phyloP scores from a whole-genome alignment of 331 rosid species.

The Quercus phellos region DNA sequence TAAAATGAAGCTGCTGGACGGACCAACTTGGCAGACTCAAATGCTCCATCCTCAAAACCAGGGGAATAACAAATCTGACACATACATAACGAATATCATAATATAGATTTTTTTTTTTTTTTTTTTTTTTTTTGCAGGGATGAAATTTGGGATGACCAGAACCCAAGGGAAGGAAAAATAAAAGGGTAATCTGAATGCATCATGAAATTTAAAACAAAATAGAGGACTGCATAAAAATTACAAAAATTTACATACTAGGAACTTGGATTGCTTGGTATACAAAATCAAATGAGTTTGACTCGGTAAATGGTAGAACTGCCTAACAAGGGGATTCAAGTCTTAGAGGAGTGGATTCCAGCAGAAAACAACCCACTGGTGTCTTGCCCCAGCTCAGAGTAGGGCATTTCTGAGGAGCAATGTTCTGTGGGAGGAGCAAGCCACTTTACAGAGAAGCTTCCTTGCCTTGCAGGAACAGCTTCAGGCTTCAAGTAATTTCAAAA shows the following conservation, averaged over 20 bases:
- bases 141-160: too few species aligned
- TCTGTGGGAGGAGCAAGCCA: too few species aligned
- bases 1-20: slow-evolving; percentile 86
- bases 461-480: too few species aligned
- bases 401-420: neutral
- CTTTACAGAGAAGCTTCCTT: too few species aligned
- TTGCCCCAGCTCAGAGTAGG: neutral
- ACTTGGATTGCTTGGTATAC: neutral
- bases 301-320: neutral
- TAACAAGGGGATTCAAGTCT: neutral
- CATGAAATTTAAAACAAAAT: neutral
- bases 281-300: neutral
- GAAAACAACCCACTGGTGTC: neutral
- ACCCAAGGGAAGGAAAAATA: neutral
- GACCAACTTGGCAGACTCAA: slow-evolving; percentile 74
- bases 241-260: neutral
- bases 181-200: neutral
- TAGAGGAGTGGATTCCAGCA: neutral
- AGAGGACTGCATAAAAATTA: neutral
- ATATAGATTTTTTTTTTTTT: neutral
- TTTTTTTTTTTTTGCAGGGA: neutral
- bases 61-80: slow-evolving; percentile 83
- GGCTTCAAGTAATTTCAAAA: too few species aligned
- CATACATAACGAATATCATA: slow-evolving; percentile 18
- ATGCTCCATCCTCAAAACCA: slow-evolving; percentile 92